Conservation (phyloP, 495 filamentous ascomycete genomes). For the Penicillium verhagenii region DNA sequence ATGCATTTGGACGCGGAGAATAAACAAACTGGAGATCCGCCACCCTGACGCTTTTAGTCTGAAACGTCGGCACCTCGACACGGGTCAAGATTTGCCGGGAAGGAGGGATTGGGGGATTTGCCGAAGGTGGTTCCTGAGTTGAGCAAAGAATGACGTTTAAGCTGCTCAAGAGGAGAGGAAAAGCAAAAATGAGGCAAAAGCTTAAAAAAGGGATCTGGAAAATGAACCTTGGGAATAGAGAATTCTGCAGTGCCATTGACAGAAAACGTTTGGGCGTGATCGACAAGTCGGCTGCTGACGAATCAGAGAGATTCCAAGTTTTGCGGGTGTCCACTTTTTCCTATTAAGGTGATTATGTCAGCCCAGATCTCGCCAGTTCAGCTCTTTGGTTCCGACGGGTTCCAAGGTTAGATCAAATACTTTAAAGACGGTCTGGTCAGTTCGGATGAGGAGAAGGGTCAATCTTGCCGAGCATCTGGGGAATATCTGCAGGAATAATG, state of each 20-base stretch:
- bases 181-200: conserved; percentile 5
- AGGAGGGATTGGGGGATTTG: neutral
- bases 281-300: conserved; percentile 9
- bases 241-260: conserved; percentile 4
- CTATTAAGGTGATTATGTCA: conserved; percentile 1
- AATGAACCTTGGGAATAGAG: conserved; percentile 1
- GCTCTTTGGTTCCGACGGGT: no score
- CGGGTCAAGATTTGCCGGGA: neutral
- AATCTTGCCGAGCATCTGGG: neutral
- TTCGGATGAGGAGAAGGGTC: neutral
- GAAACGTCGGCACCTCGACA: neutral
- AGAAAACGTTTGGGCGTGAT: conserved; percentile 16
- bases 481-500: neutral
- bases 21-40: neutral
- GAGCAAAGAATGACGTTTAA: conserved; percentile 3
- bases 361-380: neutral
- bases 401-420: neutral
- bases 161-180: no score
- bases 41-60: neutral
- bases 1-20: neutral
- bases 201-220: conserved; percentile 5
- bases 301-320: neutral
- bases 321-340: neutral
- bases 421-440: neutral
- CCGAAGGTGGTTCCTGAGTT: neutral